Base-by-base conservation (phyloP, 768 basidiomycete genomes). In the Tephrocybe sp. region DNA sequence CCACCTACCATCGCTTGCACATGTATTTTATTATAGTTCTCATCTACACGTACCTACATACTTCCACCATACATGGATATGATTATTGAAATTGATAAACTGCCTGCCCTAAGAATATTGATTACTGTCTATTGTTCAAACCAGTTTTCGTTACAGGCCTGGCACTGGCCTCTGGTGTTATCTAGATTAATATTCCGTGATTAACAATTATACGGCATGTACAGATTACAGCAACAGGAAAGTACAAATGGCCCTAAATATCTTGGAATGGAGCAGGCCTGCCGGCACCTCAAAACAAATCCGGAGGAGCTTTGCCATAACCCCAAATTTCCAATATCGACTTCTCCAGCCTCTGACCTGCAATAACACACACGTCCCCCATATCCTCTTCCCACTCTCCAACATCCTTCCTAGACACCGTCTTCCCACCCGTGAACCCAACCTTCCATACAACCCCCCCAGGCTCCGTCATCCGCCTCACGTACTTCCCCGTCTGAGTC, bases 271-370 rank as follows among this genome's bases (percentile, higher is more conserved):
- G 21, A 19, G n/a, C 35, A 37, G 5, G 5, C 21, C 4, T 19
- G n/a, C 46, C 12, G 9, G 21, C 19, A 30, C 26, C 16, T 19
- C 16, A 24, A 28, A 13, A 12, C 21, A 1, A 24, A 11, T 28
- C n/a, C n/a, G n/a, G n/a, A n/a, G n/a, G n/a, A n/a, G n/a, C n/a
- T 30, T 51, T 39, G 5, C 37, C 44, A 69, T 88, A 82, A 56
- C 80, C 86, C 83, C 91, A 87, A 45, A 95, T 83, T 76, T 96
- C 95, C 68, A 95, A 82, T 11, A 89, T 83, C 41, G 89, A 95
- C 74, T 86, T 87, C 22, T 85, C 87, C 31, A 75, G 82, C 51
- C 91, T 75, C 74, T 83, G 85, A 68, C 89, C 89, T 74, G 93
- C 81, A 34, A 97, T 75, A 16, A 87, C 90, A 64, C 84, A 87